Evolutionary conservation across 441 rosid genomes (phyloP).

Genomic region (Gossypium trilobum): DNA sequence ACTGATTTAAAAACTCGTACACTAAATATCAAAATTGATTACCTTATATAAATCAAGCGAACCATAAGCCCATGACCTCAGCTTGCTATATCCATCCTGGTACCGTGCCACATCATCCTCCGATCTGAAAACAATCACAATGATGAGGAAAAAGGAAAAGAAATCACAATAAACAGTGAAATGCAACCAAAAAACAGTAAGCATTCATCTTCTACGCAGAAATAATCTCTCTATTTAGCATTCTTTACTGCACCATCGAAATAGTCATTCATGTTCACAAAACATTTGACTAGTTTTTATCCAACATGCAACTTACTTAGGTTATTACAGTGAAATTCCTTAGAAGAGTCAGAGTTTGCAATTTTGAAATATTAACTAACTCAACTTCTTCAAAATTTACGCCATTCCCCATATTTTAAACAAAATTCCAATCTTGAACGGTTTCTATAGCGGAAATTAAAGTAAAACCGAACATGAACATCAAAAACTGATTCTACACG

Average conservation of each 20-base stretch:
- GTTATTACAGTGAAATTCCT: not conserved
- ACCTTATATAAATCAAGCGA: conserved; percentile 93
- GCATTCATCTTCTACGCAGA: not conserved
- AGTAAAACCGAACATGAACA: not conserved
- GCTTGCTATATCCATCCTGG: conserved; percentile 66
- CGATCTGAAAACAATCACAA: conserved; percentile 31
- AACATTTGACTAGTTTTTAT: not conserved
- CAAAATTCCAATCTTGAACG: not conserved
- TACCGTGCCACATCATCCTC: conserved; percentile 58
- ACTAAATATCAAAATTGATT: conserved; percentile 6
- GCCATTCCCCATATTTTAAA: not conserved
- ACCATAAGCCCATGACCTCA: conserved; percentile 75
- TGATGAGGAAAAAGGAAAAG: not conserved
- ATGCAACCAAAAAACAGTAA: not conserved
- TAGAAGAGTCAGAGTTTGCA: not conserved
- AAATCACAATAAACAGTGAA: not conserved
- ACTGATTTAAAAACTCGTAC: not conserved
- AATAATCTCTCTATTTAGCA: not conserved
- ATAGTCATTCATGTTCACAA: not conserved
- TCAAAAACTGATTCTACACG: not conserved
- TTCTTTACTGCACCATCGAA: not conserved
- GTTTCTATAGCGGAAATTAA: not conserved
- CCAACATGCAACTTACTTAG: not conserved
- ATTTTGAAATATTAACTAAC: not conserved
- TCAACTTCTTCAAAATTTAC: not conserved